These are phyloP conservation scores for Purshia tridentata DNA, from an alignment of 306 rosid species.

Conservation along the genomic window DNA sequence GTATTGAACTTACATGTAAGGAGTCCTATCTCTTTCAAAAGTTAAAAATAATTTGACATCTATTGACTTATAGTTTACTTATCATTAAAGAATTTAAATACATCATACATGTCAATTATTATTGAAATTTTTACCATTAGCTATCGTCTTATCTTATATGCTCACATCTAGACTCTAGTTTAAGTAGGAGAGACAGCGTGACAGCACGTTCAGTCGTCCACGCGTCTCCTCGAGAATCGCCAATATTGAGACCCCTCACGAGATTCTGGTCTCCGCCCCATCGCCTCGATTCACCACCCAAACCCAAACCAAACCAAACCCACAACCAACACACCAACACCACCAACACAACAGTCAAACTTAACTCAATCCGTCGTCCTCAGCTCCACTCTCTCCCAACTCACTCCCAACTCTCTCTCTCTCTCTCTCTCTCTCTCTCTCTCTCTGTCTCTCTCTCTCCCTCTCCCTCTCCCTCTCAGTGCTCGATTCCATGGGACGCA, in stretches of 20 bases:
- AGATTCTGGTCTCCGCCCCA: conserved; percentile 42
- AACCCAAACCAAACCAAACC: background rate
- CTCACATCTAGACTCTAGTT: too few species aligned
- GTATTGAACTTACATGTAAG: too few species aligned
- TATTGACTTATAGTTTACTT: too few species aligned
- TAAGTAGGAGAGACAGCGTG: background rate
- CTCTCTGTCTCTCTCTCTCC: too few species aligned
- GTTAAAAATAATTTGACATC: too few species aligned
- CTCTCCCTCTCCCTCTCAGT: conserved; percentile 13
- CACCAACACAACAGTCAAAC: background rate
- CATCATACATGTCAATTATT: too few species aligned
- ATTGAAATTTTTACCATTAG: too few species aligned
- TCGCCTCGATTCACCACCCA: conserved; percentile 13
- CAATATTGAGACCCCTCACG: conserved; percentile 35
- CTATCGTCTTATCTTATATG: too few species aligned
- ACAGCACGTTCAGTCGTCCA: conserved; percentile 27
- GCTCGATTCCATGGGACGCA: conserved; percentile 19
- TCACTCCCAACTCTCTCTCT: conserved; percentile 31
- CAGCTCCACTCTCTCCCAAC: background rate
- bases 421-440: background rate
- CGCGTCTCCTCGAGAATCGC: conserved; percentile 37
- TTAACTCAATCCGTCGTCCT: background rate
- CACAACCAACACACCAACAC: background rate
- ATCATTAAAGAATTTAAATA: too few species aligned
- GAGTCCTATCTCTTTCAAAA: too few species aligned